These are phyloP conservation scores for Boletus fagicola DNA, from an alignment of 768 basidiomycete species.

Conservation along the genomic window DNA sequence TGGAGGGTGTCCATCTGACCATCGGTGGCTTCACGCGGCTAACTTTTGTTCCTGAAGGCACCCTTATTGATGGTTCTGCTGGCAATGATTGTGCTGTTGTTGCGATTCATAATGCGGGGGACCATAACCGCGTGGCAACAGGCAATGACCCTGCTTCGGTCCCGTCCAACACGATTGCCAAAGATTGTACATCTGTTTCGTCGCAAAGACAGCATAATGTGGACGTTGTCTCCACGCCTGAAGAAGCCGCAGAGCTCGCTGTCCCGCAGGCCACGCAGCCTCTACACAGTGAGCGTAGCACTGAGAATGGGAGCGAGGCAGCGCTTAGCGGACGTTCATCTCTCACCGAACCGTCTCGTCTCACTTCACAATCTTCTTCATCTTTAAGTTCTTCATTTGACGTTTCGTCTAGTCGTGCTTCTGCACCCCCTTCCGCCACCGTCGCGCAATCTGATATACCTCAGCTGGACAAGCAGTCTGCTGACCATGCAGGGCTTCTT, in stretches of 20 bases:
- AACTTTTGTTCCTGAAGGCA: conserved; percentile 46
- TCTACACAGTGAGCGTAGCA: conserved; percentile 9
- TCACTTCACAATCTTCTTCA: conserved; percentile 32
- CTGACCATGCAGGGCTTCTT: conserved; percentile 46
- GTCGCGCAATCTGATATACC: conserved; percentile 35
- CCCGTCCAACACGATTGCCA: conserved; percentile 21
- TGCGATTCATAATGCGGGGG: conserved; percentile 16
- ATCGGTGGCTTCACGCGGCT: conserved; percentile 54
- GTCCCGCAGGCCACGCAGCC: conserved; percentile 24
- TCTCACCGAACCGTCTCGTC: conserved; percentile 32
- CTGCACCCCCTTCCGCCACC: conserved; percentile 29
- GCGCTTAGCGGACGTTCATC: conserved; percentile 19
- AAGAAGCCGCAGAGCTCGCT: conserved; percentile 19
- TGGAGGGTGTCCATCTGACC: conserved; percentile 42
- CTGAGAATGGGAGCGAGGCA: conserved; percentile 22
- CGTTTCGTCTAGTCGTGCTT: conserved; percentile 50
- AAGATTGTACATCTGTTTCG: conserved; percentile 11
- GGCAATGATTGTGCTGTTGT: conserved; percentile 21
- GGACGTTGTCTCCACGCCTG: conserved; percentile 20
- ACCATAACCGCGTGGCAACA: conserved; percentile 18
- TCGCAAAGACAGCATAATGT: conserved; percentile 23
- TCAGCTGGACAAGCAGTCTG: conserved; percentile 45
- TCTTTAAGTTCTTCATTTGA: conserved; percentile 35
- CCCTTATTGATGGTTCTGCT: conserved; percentile 39
- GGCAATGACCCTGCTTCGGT: conserved; percentile 27